Base-by-base conservation (phyloP, 495 filamentous ascomycete species). In the Penicillium fimorum region DNA sequence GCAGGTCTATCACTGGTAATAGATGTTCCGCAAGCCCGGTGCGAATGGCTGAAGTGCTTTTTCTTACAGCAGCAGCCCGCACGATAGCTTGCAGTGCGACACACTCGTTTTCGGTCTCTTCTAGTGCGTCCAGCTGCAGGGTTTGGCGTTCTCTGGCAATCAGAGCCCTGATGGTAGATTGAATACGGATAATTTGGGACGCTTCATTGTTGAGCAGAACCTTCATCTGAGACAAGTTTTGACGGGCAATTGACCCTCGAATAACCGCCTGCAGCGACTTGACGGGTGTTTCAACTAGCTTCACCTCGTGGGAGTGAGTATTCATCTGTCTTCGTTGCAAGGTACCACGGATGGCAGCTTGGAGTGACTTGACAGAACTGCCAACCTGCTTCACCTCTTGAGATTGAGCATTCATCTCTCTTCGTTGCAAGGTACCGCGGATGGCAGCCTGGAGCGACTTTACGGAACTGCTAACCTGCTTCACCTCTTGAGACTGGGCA, bases 321-420 rank as follows among this genome's bases (percentile, higher is more conserved):
- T 57, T 60, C 50, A 87, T 53, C 41, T 70, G 70, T 59, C 41
- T 59, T 73, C 76, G 55, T 55, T 72, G 67, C n/a, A 87, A 64
- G 46, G 78, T 76, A 17, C 83, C 85, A 41, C 87, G 78, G 59
- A 86, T 82, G 15, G 78, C 82, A 25, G 90, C 87, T 73, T 96
- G 92, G 15, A 96, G 78, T 53, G 77, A 71, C 43, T 70, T 73
- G 24, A 92, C 72, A 48, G 79, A 56, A 1, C 57, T 59, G 70
- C 74, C 86, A 22, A 71, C 70, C 50, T 74, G 69, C 62, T 69
- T 76, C 4, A 74, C 74, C 46, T 77, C 69, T 38, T 80, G 73
- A 41, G 73, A 76, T 48, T 80, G 72, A 5, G 78, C 73, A 42
- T 65, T 64, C 12, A 82, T 64, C 22, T 62, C 25, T 53, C 74